Evolutionary conservation across 2,329 filamentous ascomycete species (phyloP), one percentile per base, ranked within the genome.

Genomic region (Alternaria ethzedia): DNA sequence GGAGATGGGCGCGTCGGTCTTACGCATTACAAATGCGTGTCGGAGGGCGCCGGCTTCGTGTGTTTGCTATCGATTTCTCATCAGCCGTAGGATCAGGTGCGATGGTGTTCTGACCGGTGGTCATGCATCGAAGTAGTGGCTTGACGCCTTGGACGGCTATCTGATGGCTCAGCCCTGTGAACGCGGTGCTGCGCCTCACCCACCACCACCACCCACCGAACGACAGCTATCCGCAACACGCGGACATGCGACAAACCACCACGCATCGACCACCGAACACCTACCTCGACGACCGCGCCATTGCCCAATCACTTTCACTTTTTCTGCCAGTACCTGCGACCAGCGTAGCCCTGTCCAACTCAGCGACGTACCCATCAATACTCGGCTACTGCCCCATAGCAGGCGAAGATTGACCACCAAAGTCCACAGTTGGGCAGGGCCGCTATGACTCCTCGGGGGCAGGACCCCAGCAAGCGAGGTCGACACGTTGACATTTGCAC

Each of bases 311-410:
- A 49, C 8, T 6, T 10, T 2, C 17, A n/a, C 21, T 63, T 60
- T 75, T 75, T 75, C 71, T 76, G 74, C 73, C 74, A 60, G 51
- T 47, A 62, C 46, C 49, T 63, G 60, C 70, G 67, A 68, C 69
- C 25, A 52, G 72, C 71, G 71, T 67, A 66, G 69, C 71, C 73
- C 65, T 72, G 74, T 58, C 51, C 41, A 56, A 23, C 30, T n/a
- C 44, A 57, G 32, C 44, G 15, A 28, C 45, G 61, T 54, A 41
- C 45, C 49, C 47, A 43, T 54, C 20, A 41, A 21, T n/a, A 50
- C 32, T 46, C 43, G 57, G 49, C 41, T 45, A 61, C 20, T 2
- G 52, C 7, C 20, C 58, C 44, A 17, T 50, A 45, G 54, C 32
- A 9, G 25, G 28, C 36, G 32, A 30, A 57, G 36, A 57, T 52